phyloP scores from a whole-genome alignment of 2,329 filamentous ascomycete species.

The Colletotrichum australisinense region DNA sequence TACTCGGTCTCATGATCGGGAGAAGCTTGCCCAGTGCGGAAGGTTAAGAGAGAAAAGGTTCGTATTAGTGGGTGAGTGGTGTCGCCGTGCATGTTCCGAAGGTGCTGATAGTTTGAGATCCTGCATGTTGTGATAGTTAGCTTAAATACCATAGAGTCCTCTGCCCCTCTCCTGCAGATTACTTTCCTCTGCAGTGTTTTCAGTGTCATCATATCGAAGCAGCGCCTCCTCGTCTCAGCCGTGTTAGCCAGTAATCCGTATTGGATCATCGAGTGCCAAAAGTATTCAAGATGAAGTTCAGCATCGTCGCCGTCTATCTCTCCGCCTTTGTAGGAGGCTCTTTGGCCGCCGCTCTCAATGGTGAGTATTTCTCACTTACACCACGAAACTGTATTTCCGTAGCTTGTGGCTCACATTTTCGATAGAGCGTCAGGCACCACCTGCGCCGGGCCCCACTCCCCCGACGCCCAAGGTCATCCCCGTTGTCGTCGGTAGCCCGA shows the following conservation, averaged over 20 bases:
- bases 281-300: slow-evolving; percentile 20
- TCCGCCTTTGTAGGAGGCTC: slow-evolving; percentile 15
- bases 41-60: slow-evolving; percentile 25
- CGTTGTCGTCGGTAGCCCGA: slow-evolving; percentile 69
- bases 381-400: background rate
- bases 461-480: slow-evolving; percentile 33
- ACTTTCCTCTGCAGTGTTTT: background rate
- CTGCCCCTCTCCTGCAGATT: background rate
- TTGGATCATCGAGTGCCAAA: background rate
- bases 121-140: background rate
- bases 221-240: background rate
- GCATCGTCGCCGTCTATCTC: slow-evolving; percentile 1
- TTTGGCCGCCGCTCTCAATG: slow-evolving; percentile 14
- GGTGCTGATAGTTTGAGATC: background rate
- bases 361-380: background rate
- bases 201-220: background rate
- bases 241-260: background rate
- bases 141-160: slow-evolving; percentile 26
- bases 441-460: slow-evolving; percentile 12
- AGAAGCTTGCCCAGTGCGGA: slow-evolving; percentile 17
- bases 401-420: background rate
- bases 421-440: slow-evolving; percentile 25
- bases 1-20: slow-evolving; percentile 26
- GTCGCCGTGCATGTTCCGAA: background rate
- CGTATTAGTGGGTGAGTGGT: background rate